These are phyloP conservation scores for Penicillium diatomitis DNA, from an alignment of 495 filamentous ascomycete genomes.

Conservation along the genomic window DNA sequence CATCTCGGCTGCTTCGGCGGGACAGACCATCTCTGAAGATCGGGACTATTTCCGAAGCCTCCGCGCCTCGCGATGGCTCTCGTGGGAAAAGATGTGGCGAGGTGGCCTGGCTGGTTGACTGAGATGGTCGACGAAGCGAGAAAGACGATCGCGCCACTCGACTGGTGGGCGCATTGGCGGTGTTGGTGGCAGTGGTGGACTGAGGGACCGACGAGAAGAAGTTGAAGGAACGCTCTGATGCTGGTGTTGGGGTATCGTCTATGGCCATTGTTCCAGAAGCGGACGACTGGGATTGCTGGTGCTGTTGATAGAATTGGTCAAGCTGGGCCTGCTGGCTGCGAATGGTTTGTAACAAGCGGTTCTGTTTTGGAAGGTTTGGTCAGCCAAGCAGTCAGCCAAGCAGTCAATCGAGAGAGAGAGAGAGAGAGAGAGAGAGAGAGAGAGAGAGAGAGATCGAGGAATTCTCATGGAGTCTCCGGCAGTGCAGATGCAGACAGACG, in stretches of 20 bases:
- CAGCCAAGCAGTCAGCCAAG: neutral
- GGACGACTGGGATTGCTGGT: conserved; percentile 15
- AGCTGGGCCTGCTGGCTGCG: conserved; percentile 77
- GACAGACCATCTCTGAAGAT: conserved; percentile 18
- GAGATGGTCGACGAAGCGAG: conserved; percentile 42
- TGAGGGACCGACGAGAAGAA: conserved; percentile 36
- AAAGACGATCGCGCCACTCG: conserved; percentile 31
- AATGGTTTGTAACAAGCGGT: conserved; percentile 83
- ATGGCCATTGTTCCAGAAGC: conserved; percentile 39
- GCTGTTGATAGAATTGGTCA: conserved; percentile 50
- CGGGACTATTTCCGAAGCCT: conserved; percentile 22
- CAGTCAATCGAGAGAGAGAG: too few species aligned
- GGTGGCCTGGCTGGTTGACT: conserved; percentile 25
- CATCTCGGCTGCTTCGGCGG: conserved; percentile 53
- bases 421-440: too few species aligned
- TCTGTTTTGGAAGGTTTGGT: conserved; percentile 39
- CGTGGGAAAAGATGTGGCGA: conserved; percentile 31
- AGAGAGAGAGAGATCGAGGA: too few species aligned
- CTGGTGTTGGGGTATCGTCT: conserved; percentile 59
- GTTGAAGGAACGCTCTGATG: conserved; percentile 51
- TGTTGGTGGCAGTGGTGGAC: conserved; percentile 7
- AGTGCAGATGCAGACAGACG: too few species aligned
- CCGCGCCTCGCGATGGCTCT: conserved; percentile 18
- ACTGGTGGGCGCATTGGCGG: conserved; percentile 4
- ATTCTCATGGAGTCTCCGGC: too few species aligned